These are phyloP conservation scores for Euptelea pleiosperma DNA, from an alignment of 164 flowering plant species.

Conservation along the genomic window DNA sequence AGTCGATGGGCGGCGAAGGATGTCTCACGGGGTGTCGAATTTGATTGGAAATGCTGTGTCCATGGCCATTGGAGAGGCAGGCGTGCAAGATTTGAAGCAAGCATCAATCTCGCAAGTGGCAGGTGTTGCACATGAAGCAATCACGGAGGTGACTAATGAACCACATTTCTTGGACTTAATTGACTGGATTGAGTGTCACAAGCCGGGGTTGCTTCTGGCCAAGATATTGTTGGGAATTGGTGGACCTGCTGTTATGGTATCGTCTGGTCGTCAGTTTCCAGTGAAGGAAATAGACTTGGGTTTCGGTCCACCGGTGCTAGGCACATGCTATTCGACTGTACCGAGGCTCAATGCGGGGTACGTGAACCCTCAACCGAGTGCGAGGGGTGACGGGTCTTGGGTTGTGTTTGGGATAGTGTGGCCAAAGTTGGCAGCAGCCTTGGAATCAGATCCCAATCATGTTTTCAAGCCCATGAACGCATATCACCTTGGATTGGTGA, in stretches of 20 bases:
- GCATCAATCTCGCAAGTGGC: neutral
- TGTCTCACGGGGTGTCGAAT: neutral
- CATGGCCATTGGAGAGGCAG: conserved; percentile 9
- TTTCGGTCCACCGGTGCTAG: conserved; percentile 7
- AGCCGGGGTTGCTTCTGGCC: conserved; percentile 10
- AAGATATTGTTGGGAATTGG: conserved; percentile 9
- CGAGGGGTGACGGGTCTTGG: conserved; percentile 8
- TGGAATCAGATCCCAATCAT: conserved; percentile 9
- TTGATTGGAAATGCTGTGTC: conserved; percentile 11
- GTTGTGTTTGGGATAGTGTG: conserved; percentile 11
- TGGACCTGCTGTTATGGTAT: neutral
- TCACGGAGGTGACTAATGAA: conserved; percentile 4
- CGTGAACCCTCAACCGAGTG: conserved; percentile 4
- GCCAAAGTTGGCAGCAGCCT: conserved; percentile 1
- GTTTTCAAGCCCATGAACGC: conserved; percentile 5
- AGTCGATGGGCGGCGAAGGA: neutral
- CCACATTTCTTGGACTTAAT: conserved; percentile 6
- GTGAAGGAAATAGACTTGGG: conserved; percentile 3
- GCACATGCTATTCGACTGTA: neutral
- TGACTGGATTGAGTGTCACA: conserved; percentile 11
- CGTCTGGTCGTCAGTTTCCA: conserved; percentile 5
- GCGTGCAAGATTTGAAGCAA: conserved; percentile 1
- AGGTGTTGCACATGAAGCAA: neutral
- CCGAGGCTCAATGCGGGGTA: conserved; percentile 2
- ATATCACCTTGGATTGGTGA: too few species aligned